Percentiles rank a stretch among this genome's conserved stretches.
Conservation (phyloP, 2,329 filamentous ascomycete species). For the Stylonectria norvegica region DNA sequence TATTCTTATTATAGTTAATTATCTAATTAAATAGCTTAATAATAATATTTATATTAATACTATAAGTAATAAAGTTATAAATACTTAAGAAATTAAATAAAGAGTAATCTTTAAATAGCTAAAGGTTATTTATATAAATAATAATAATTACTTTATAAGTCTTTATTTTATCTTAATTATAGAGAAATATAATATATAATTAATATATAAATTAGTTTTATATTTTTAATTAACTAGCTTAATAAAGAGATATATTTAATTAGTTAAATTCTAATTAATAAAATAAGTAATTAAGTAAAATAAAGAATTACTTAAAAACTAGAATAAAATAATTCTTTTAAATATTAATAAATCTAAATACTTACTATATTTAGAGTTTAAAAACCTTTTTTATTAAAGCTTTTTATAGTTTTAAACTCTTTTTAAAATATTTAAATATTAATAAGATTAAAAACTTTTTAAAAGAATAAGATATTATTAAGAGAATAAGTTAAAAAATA, state of each 20-base stretch:
- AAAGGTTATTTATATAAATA: background rate
- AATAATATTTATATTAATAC: too few relatives aligned
- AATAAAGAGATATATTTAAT: too few relatives aligned
- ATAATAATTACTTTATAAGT: too few relatives aligned
- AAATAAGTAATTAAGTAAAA: background rate
- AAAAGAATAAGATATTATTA: background rate
- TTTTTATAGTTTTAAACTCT: background rate
- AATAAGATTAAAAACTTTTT: background rate
- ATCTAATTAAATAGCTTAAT: too few relatives aligned
- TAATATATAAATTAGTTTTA: background rate
- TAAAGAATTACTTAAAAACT: background rate
- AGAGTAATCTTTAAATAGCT: too few relatives aligned
- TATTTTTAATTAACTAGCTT: background rate
- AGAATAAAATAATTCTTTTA: background rate
- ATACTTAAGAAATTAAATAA: too few relatives aligned
- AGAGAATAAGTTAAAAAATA: background rate
- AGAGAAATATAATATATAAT: background rate
- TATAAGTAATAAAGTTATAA: too few relatives aligned
- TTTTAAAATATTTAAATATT: background rate
- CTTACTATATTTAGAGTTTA: background rate
- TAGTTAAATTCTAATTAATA: too few relatives aligned
- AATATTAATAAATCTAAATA: background rate
- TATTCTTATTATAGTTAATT: too few relatives aligned
- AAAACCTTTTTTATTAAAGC: background rate
- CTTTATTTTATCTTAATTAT: background rate